phyloP scores from a whole-genome alignment of 371 early-diverging fungal genomes.

The Furculomyces boomerangus region DNA sequence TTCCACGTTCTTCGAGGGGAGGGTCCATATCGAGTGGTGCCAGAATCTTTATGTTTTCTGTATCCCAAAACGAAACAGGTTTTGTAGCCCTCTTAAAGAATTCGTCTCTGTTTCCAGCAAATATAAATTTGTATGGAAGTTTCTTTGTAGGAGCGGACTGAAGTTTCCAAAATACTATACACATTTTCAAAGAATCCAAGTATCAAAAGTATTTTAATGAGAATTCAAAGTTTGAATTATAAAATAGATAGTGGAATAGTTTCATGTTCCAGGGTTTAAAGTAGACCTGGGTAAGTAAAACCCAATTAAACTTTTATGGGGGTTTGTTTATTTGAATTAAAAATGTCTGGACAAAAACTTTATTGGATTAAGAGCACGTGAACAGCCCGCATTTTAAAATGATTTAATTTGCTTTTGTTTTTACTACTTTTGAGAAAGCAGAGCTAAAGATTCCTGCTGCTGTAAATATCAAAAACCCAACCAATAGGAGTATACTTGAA shows the following conservation, averaged over 20 bases:
- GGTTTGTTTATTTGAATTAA: too few relatives aligned
- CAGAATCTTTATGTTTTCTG: slow-evolving; percentile 3
- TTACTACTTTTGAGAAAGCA: too few relatives aligned
- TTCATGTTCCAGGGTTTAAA: too few relatives aligned
- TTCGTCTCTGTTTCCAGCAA: slow-evolving; percentile 21
- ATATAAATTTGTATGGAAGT: slow-evolving; percentile 5
- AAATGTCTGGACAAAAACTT: not conserved
- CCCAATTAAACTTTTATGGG: too few relatives aligned
- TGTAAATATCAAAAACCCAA: slow-evolving; percentile 49
- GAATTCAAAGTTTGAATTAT: too few relatives aligned
- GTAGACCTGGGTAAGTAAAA: too few relatives aligned
- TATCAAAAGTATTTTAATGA: too few relatives aligned
- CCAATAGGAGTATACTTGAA: slow-evolving; percentile 58
- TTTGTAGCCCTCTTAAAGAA: slow-evolving; percentile 14
- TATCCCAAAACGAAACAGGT: slow-evolving; percentile 10
- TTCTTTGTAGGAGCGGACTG: not conserved
- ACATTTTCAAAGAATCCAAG: slow-evolving; percentile 10
- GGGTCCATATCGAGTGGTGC: slow-evolving; percentile 16
- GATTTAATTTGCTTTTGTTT: too few relatives aligned
- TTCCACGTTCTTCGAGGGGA: slow-evolving; percentile 7
- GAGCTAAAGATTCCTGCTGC: not conserved
- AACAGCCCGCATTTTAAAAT: too few relatives aligned
- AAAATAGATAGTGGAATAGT: too few relatives aligned
- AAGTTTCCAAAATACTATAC: slow-evolving; percentile 15
- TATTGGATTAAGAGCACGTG: not conserved